Base-by-base conservation (phyloP, 2,329 filamentous ascomycete genomes). In the Alternaria gaisen region DNA sequence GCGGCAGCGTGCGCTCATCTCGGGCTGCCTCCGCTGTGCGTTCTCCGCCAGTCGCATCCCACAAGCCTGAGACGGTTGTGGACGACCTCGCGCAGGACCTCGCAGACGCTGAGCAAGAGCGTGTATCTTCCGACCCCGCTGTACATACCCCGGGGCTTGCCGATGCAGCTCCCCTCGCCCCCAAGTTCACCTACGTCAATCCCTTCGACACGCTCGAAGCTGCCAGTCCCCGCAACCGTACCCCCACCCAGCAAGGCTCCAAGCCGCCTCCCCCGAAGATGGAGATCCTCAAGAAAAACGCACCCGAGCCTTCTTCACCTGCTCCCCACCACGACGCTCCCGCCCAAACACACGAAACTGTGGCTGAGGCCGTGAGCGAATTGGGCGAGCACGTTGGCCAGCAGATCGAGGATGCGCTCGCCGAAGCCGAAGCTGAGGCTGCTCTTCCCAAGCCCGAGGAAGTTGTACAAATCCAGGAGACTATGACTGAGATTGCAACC, bases 181-280 rank as follows among this genome's bases (percentile, higher is more conserved):
- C 84, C 54, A 82, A 89, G 55, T 91, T 91, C 76, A 91, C 85
- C 28, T 91, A 91, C 77, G 84, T 88, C 69, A 92, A 92, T 69
- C 90, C 90, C 1, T 92, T 92, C 69, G 89, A 91, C 59, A 85
- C 90, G 71, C 80, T 92, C 63, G 86, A 88, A 58, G 87, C 88
- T 43, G 88, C 88, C 3, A 90, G 88, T 63, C 87, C 88, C 38
- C 85, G 86, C 53, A 87, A 87, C 64, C 72, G 74, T 41, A 77
- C 76, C 5, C 75, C 76, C 5, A 67, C 63, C 9, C 66, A 70
- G 38, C 72, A 72, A 10, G 59, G 59, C 34, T 56, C 70, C 6
- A 69, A 66, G 43, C 50, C 67, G 10, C 56, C 67, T 20, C 66
- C 71, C 20, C 70, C 72, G 36, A 82, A 81, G 70, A 74, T 81